Base-by-base conservation (phyloP, 371 early-diverging fungal species). In the Nematocida ironsii region DNA sequence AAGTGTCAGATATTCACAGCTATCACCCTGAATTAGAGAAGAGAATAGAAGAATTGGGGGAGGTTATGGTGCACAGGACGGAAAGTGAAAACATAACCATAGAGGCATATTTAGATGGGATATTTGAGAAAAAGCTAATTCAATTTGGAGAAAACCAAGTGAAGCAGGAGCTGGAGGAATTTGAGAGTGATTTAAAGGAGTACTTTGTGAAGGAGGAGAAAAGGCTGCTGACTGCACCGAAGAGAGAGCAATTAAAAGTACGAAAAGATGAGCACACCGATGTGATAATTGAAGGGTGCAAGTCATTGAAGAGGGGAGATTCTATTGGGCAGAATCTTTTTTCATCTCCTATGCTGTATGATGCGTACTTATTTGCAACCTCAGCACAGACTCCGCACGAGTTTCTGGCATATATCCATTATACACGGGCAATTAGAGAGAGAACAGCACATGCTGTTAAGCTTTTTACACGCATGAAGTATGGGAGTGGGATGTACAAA, bases 21-120 rank as follows among this genome's bases (percentile, higher is more conserved):
- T 78, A 78, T 50, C 69, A 78, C 72, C 69, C 70, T 9, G 80
- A 78, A 47, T 45, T 78, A 25, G 80, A 78, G 20, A 78, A 68
- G 33, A 68, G 56, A 45, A 78, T 78, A 11, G n/a, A 78, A 42
- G 80, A 78, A 42, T 16, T 70, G 3, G 80, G 80, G 5, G 27
- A 54, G 4, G 39, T 78, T 25, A 70, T 78, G 80, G 33, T 2
- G 23, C 33, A 48, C 45, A 25, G 11, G 16, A 42, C 16, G 4
- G 57, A 69, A 33, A 78, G 54, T 18, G 42, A 62, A 39, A 20
- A 11, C 9, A 9, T 70, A n/a, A 78, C 68, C 18, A 48, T 78
- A 42, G 80, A 78, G 42, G 16, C 25, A 25, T 70, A 67, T 23
- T 48, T 78, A n/a, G 80, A 78, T 20, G 39, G 70, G 18, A 60